Evolutionary conservation across 2,329 filamentous ascomycete genomes (phyloP), one percentile per base, ranked within the genome.

Genomic region (Aspergillus pseudotamarii): DNA sequence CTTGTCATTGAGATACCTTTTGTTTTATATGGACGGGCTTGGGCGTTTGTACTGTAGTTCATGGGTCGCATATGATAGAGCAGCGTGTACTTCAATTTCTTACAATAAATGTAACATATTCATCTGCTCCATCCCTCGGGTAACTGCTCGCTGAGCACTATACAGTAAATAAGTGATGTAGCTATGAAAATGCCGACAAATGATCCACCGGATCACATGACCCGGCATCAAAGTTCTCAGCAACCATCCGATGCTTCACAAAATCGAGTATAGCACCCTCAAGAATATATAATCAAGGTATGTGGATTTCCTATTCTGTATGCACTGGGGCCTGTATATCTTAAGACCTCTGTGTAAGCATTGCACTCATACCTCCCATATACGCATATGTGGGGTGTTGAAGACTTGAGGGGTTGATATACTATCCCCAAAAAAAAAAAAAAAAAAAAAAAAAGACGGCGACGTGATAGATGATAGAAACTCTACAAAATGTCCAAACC

Each of bases 1-100:
- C 46, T 53, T 57, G 19, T 67, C 65, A 41, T 62, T 67, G 62
- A 62, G 59, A 63, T 67, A 64, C 63, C 63, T 65, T 48, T 65
- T 66, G 46, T 43, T 57, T 60, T 66, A 23, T 61, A 34, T 55
- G 60, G 41, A 60, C 45, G 53, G 61, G 58, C n/a, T 57, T 61
- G 51, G 63, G 51, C 59, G 60, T 59, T 61, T 66, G 57, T 62
- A 62, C 50, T 59, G 59, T 67, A 61, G 12, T 50, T 57, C 57
- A 57, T 59, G 55, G 57, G 59, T 36, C 59, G 64, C 63, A 67
- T 61, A 57, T 55, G 51, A 62, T 64, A 64, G 62, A 64, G 59
- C 48, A 55, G 51, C 51, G 51, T 38, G 28, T 51, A 51, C 32
- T 55, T 55, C 23, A 32, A 21, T 32, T 41, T 11, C 26, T 28